Base-by-base conservation (phyloP, 2,329 filamentous ascomycete genomes). In the Sphaerulina vaccinii region DNA sequence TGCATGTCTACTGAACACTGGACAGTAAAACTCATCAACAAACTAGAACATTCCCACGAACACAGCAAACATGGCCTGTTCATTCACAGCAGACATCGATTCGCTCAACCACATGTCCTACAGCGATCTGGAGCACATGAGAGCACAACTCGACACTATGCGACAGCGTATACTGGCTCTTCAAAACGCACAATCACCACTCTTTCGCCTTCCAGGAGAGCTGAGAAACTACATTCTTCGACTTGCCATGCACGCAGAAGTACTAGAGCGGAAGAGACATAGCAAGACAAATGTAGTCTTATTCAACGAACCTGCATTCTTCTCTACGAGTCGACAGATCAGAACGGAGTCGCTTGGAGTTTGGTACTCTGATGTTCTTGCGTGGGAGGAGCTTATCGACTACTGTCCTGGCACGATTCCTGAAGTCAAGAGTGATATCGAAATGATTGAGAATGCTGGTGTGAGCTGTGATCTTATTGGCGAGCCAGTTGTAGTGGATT, bases 311-410 rank as follows among this genome's bases (percentile, higher is more conserved):
- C 59, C 59, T 2, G 33, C 48, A 2, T 58, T 61, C 38, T 55
- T 59, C 15, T 16, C 29, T 4, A 45, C 51, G 2, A 54, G 49
- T 44, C 52, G 51, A 3, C 57, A 58, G 35, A 41, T 59, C 16
- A 40, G 52, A 22, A 32, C 19, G 8, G 59, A 61, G 29, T 59
- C 54, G 16, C 36, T 32, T 3, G 52, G 53, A 4, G 39, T 59
- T 5, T 61, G 59, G 59, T 52, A 50, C 13, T 22, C 35, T 13
- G 54, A 59, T 24, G 45, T 61, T 16, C 41, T 61, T 2, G 27
- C 47, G 10, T 61, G 59, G 59, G 57, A 61, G 39, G 59, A 61
- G 29, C 54, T 51, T 11, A 21, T 50, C 11, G 32, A 39, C 24
- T 13, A 11, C 18, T 19, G 11, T 24, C 10, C 22, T 11, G 11